A percentile compares a stretch with the other conserved stretches of the same genome.
phyloP scores from a whole-genome alignment of 1,139 yeast genomes.

The Geotrichum citri-aurantii region DNA sequence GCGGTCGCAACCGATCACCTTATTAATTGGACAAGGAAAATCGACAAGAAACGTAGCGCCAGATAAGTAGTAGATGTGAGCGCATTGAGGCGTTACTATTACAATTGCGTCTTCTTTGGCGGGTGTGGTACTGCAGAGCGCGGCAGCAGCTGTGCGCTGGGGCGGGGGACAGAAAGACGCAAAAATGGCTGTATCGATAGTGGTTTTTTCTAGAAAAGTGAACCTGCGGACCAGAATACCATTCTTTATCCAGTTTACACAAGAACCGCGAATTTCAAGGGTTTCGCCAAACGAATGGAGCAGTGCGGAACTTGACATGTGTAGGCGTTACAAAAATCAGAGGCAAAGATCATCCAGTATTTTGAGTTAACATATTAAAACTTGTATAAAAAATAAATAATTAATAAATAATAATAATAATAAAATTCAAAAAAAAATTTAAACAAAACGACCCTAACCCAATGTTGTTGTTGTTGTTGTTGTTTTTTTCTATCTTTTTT shows the following conservation, averaged over 20 bases:
- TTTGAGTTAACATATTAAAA: no score
- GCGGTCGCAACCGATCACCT: conserved; percentile 53
- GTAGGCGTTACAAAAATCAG: not conserved
- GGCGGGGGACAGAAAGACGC: conserved; percentile 37
- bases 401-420: no score
- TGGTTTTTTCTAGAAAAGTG: conserved; percentile 43
- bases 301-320: not conserved
- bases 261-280: conserved; percentile 5
- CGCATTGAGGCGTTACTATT: conserved; percentile 19
- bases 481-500: no score
- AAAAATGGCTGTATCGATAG: conserved; percentile 45
- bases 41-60: conserved; percentile 55
- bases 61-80: conserved; percentile 48
- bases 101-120: conserved; percentile 28
- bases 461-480: no score
- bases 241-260: conserved; percentile 47
- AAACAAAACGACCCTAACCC: conserved; percentile 1
- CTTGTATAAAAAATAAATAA: no score
- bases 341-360: not conserved
- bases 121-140: conserved; percentile 17
- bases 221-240: conserved; percentile 46
- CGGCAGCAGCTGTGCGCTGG: conserved; percentile 19
- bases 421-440: no score
- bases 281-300: conserved; percentile 9
- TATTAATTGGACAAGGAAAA: conserved; percentile 55